Conservation (phyloP, 2,329 filamentous ascomycete species). For the Colletotrichum noveboracense region DNA sequence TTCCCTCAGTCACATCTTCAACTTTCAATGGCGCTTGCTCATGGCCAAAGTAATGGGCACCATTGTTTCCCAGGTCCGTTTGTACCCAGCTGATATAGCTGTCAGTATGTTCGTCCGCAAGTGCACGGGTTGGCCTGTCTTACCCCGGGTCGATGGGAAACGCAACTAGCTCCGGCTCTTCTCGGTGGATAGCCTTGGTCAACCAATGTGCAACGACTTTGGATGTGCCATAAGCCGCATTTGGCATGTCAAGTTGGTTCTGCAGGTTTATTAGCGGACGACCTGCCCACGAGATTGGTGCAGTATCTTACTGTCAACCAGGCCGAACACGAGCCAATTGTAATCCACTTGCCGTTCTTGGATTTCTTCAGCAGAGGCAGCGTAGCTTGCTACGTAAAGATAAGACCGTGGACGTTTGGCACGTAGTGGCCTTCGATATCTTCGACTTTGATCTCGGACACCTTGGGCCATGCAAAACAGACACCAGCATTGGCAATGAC, state of each 20-base stretch:
- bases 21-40: neutral
- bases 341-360: neutral
- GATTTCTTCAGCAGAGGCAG: conserved; percentile 41
- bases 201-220: neutral
- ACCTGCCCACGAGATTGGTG: neutral
- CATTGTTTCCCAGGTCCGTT: neutral
- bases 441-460: conserved; percentile 35
- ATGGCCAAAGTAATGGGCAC: neutral
- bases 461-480: conserved; percentile 31
- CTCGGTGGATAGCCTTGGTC: neutral
- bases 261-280: neutral
- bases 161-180: neutral
- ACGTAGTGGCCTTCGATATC: conserved; percentile 41
- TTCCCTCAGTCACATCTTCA: neutral
- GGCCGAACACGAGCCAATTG: neutral
- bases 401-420: conserved; percentile 35
- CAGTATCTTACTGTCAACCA: neutral
- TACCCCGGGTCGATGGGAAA: neutral
- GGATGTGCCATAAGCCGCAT: neutral
- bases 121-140: neutral
- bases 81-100: neutral
- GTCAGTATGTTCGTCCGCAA: neutral
- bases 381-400: conserved; percentile 50
- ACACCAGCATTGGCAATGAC: conserved; percentile 59
- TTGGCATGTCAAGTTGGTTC: neutral